These are phyloP conservation scores for Blastocystis sp. DNA, from an alignment of 352 stramenopile genomes.

Conservation along the genomic window DNA sequence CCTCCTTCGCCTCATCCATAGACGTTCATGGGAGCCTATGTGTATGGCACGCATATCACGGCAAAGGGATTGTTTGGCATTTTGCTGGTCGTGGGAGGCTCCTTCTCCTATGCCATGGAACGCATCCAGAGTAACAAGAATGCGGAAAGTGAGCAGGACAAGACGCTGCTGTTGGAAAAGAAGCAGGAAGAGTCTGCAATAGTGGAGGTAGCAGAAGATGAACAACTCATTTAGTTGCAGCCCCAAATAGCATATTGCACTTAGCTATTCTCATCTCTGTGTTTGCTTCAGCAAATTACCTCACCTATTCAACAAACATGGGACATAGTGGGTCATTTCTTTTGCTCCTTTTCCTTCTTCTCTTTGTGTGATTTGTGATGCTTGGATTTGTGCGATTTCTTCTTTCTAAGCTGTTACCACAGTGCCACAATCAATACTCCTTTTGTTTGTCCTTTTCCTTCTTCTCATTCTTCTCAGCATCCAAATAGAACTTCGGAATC, in stretches of 20 bases:
- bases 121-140: neutral
- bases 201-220: neutral
- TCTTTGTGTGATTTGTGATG: neutral
- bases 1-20: neutral
- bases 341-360: conserved; percentile 25
- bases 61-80: conserved; percentile 21
- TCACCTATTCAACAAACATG: too few relatives aligned
- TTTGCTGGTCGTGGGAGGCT: conserved; percentile 37
- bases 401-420: neutral
- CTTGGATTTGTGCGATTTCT: neutral
- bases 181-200: neutral
- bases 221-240: neutral
- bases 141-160: neutral
- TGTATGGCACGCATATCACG: conserved; percentile 19
- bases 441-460: conserved; percentile 1
- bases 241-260: neutral
- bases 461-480: neutral
- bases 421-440: neutral
- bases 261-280: conserved; percentile 1
- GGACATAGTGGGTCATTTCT: neutral
- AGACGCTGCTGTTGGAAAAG: neutral
- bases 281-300: neutral
- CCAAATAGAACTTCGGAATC: conserved; percentile 53
- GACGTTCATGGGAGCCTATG: conserved; percentile 55
- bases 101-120: conserved; percentile 22